Evolutionary conservation across 73 alveolate species (phyloP), one percentile per base, ranked within the genome.

Genomic region (Tetrahymena borealis): DNA sequence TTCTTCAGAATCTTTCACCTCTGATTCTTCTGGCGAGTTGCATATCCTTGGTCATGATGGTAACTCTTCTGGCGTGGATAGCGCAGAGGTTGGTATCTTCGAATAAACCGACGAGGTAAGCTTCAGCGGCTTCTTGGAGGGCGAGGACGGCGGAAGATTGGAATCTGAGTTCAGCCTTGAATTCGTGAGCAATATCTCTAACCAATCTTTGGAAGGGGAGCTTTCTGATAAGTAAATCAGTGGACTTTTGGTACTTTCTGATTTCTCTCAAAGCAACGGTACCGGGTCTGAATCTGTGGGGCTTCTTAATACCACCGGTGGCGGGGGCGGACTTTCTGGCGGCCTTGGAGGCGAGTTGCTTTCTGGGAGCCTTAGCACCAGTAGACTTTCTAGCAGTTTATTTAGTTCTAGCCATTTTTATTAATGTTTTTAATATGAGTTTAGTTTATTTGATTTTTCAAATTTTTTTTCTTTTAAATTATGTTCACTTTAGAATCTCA

Each of bases 41-140:
- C 91, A 97, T 97, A 85, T 97, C 99, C 94, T 97, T 97, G 36
- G 99, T 97, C 99, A 97, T 96, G 43, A 97, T 97, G 78, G 99
- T 97, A 94, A 97, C 99, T 96, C 99, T 96, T 94, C 97, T 97
- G 85, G 98, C 98, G 91, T 97, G 99, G 94, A 97, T 96, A 40
- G 99, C 99, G 91, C 99, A 97, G 37, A 97, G 94, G 94, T 97
- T 97, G 92, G 99, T 97, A 94, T 97, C 99, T 95, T 97, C 99
- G 91, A 97, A 97, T 78, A 97, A 93, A 78, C 98, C 98, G 91
- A 97, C 98, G 91, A 97, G 95, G 93, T 97, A 97, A 28, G 98
- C 97, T 94, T 97, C 99, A 78, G 99, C 96, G 36, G 99, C 99
- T 95, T 97, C 99, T 93, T 97, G 97, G 91, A 97, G 98, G 38